These are phyloP conservation scores for Auricularia sp. DNA, from an alignment of 768 basidiomycete species.

Conservation along the genomic window DNA sequence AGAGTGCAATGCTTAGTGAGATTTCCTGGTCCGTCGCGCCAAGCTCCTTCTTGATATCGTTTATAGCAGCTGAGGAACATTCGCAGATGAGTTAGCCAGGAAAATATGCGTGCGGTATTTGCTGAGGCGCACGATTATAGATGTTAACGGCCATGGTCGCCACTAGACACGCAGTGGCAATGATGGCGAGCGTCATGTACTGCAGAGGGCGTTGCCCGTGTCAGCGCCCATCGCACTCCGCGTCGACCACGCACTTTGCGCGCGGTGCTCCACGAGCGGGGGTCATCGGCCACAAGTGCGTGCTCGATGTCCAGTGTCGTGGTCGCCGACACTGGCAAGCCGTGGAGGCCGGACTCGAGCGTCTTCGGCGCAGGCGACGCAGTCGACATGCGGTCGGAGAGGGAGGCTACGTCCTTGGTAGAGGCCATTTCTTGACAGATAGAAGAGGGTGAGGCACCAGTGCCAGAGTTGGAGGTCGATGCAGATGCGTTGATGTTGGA, in stretches of 20 bases:
- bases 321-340: not conserved
- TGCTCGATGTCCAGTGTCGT: constrained; percentile 25
- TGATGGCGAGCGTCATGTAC: constrained; percentile 37
- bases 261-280: constrained; percentile 44
- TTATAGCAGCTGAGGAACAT: too few relatives aligned
- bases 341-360: not conserved
- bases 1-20: constrained; percentile 56
- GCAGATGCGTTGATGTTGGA: too few relatives aligned
- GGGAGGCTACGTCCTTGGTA: not conserved
- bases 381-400: not conserved
- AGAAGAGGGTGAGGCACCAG: too few relatives aligned
- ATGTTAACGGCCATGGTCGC: constrained; percentile 50
- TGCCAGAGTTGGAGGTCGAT: too few relatives aligned
- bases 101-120: too few relatives aligned
- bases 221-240: not conserved
- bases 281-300: constrained; percentile 44
- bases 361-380: not conserved
- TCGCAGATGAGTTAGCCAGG: too few relatives aligned
- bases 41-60: constrained; percentile 28
- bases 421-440: too few relatives aligned
- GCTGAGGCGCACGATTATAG: constrained; percentile 35
- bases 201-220: not conserved
- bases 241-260: constrained; percentile 28
- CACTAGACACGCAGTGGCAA: constrained; percentile 46
- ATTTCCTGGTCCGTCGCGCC: constrained; percentile 52